Percentiles rank a stretch among this genome's conserved stretches.
Evolutionary conservation across 768 basidiomycete species (phyloP).

Genomic region (Lentinula boryana): DNA sequence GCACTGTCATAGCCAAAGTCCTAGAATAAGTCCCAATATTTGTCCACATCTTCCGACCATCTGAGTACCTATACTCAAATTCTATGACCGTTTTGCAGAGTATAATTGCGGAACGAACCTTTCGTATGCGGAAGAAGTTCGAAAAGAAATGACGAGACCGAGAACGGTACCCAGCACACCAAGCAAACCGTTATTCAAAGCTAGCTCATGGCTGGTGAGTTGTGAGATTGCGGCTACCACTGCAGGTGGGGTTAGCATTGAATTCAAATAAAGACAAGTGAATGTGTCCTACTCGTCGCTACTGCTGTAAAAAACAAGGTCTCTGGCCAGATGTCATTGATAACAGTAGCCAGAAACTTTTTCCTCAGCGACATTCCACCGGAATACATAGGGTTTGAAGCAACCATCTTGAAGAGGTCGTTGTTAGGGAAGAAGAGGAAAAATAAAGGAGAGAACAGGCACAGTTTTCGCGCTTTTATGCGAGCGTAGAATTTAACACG

Average conservation of each 20-base stretch:
- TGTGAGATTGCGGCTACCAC: conserved; percentile 55
- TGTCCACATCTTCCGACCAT: conserved; percentile 70
- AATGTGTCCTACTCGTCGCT: conserved; percentile 40
- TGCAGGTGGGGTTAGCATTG: conserved; percentile 14
- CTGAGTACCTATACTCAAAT: conserved; percentile 42
- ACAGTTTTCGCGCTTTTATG: background rate
- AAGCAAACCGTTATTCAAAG: conserved; percentile 47
- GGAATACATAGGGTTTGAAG: conserved; percentile 22
- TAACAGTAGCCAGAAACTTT: conserved; percentile 39
- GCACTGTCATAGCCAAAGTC: conserved; percentile 53
- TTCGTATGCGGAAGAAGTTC: conserved; percentile 68
- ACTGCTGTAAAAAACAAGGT: conserved; percentile 54
- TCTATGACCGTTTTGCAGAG: conserved; percentile 5
- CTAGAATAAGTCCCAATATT: conserved; percentile 51
- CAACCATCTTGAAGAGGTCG: conserved; percentile 14
- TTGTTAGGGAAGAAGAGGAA: background rate
- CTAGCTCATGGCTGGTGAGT: conserved; percentile 41
- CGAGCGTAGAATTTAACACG: background rate
- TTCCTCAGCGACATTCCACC: conserved; percentile 23
- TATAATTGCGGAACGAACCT: conserved; percentile 29
- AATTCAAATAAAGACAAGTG: conserved; percentile 15
- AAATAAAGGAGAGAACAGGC: background rate
- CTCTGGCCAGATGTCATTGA: conserved; percentile 65
- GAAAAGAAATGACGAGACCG: conserved; percentile 66
- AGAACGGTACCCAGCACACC: conserved; percentile 72